A percentile compares a stretch with the other conserved stretches of the same genome.
Evolutionary conservation across 257 asterid genomes (phyloP).

Genomic region (Primulina tabacum): DNA sequence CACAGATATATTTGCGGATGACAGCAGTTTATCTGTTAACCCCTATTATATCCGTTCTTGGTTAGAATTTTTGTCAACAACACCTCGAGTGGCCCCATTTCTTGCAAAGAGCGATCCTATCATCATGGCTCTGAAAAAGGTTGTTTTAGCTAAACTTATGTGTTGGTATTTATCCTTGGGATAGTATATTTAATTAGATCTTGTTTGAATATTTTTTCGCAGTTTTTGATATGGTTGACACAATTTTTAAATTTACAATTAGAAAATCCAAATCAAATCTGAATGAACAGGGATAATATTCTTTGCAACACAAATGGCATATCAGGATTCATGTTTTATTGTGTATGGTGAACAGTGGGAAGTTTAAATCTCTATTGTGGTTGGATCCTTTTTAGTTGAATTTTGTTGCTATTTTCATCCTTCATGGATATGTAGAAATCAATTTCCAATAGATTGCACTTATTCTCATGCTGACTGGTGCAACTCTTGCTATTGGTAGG

Average conservation of each 20-base stretch:
- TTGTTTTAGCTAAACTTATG: constrained; percentile 22
- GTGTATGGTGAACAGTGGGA: constrained; percentile 18
- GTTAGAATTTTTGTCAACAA: constrained; percentile 73
- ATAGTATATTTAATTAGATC: neutral
- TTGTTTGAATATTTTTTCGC: neutral
- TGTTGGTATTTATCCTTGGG: constrained; percentile 12
- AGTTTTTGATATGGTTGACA: neutral
- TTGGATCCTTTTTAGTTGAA: constrained; percentile 1
- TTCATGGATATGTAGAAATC: neutral
- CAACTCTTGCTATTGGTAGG: constrained; percentile 41
- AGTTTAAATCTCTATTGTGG: constrained; percentile 3
- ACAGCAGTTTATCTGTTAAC: constrained; percentile 76
- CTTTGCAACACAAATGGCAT: neutral
- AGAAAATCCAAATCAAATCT: neutral
- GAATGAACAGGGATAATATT: neutral
- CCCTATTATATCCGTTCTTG: constrained; percentile 79
- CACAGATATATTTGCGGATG: constrained; percentile 68
- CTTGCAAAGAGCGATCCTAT: constrained; percentile 70
- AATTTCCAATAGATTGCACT: neutral
- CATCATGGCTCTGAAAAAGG: constrained; percentile 79
- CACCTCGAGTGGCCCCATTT: constrained; percentile 84
- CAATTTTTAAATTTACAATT: neutral
- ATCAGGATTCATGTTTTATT: constrained; percentile 11
- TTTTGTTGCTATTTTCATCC: constrained; percentile 10
- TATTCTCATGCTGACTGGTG: constrained; percentile 5